Conservation (phyloP, 768 basidiomycete species). For the Chalciporus chontae region DNA sequence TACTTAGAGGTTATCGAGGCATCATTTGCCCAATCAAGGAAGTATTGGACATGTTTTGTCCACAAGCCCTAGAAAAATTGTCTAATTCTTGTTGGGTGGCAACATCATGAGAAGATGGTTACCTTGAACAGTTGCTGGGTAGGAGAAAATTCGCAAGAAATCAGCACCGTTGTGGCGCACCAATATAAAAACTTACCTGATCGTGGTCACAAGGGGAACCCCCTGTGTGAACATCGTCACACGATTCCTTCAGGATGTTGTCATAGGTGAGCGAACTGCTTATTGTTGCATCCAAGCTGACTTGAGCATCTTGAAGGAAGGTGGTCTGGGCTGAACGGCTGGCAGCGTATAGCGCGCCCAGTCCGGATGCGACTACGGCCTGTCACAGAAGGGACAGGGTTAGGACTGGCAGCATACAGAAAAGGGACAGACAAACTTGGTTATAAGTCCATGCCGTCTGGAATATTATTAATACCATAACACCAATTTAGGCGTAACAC, state of each 20-base stretch:
- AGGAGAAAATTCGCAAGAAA: not conserved
- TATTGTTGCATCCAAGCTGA: constrained; percentile 51
- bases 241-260: constrained; percentile 48
- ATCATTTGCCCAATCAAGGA: no score
- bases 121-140: constrained; percentile 32
- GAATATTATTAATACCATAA: not conserved
- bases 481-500: not conserved
- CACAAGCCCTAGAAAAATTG: no score
- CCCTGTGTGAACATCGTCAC: constrained; percentile 42
- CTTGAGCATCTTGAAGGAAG: constrained; percentile 46
- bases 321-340: constrained; percentile 31
- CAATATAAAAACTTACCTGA: constrained; percentile 28
- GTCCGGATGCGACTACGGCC: constrained; percentile 54
- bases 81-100: no score
- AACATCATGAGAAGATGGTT: no score
- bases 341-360: constrained; percentile 43
- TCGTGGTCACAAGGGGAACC: constrained; percentile 43
- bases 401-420: not conserved
- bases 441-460: constrained; percentile 62
- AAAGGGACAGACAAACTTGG: constrained; percentile 36
- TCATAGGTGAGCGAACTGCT: constrained; percentile 33
- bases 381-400: constrained; percentile 12
- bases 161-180: not conserved
- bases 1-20: no score
- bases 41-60: no score